Base-by-base conservation (phyloP, 2,329 filamentous ascomycete species). In the Herpotrichia juniperi region DNA sequence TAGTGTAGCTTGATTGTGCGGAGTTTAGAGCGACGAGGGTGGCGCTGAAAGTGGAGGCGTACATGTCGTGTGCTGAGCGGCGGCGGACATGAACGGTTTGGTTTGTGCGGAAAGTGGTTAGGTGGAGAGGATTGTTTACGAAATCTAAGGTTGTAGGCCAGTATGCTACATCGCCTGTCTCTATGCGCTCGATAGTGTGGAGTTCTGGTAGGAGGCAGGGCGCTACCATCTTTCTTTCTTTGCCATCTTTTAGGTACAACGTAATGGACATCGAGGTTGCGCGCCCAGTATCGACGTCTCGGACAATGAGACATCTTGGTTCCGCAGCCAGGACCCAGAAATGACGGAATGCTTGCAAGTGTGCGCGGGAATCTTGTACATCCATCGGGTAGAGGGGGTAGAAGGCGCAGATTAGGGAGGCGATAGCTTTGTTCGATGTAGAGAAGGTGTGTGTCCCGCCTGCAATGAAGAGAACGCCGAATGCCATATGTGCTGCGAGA, bases 321-420 rank as follows among this genome's bases (percentile, higher is more conserved):
- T 99, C 94, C 0, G 90, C 88, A 1, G 94, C 94, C 3, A 99
- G 81, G 10, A 96, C 93, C 94, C 94, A 99, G 67, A 99, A 90
- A 74, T 99, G 93, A 4, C 96, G 87, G 77, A 99, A 94, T 3
- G 96, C 94, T 77, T 99, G 94, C 5, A 99, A 81, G 66, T 99
- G 94, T 10, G 91, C 92, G 59, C 90, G 89, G 68, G 97, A 97
- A 76, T 99, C 94, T 65, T 96, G 89, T 1, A 97, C 90, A 25
- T 86, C 88, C 9, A 85, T 88, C 0, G 94, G 94, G 70, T 96
- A 97, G 17, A 97, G 82, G 0, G 94, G 94, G 67, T 99, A 99
- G 72, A 99, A 96, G 1, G 94, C 89, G 37, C 94, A 88, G 7
- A 99, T 84, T 6, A 99, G 80, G 11, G 91, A 86, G 1, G 91